phyloP scores from a whole-genome alignment of 2,329 filamentous ascomycete genomes.

The Ophiosphaerella korrae region DNA sequence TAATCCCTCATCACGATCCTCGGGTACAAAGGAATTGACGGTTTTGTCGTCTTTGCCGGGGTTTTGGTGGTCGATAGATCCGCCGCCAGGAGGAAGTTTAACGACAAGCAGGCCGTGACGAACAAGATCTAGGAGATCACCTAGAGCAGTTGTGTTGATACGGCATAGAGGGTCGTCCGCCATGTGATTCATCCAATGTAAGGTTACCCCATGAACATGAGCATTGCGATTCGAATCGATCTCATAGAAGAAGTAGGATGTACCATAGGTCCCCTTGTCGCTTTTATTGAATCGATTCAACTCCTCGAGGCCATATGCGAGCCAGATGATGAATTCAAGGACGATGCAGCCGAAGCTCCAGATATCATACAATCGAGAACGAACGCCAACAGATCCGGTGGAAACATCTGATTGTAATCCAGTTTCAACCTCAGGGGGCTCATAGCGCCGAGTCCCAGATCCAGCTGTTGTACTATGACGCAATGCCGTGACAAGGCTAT shows the following conservation, averaged over 20 bases:
- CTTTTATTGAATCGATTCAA: conserved; percentile 2
- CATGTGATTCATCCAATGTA: conserved; percentile 2
- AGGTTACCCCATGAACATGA: neutral
- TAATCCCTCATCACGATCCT: conserved; percentile 6
- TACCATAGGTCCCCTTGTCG: neutral
- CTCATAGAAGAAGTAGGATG: neutral
- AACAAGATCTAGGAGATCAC: neutral
- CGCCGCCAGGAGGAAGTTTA: neutral
- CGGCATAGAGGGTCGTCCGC: neutral
- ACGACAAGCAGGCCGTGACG: neutral
- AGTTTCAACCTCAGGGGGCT: conserved; percentile 18
- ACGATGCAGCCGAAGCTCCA: conserved; percentile 33
- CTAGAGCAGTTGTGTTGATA: neutral
- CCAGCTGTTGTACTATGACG: conserved; percentile 8
- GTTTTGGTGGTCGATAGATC: no score
- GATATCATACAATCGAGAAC: conserved; percentile 28
- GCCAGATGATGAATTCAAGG: conserved; percentile 28
- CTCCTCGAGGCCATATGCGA: conserved; percentile 17
- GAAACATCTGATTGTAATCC: neutral
- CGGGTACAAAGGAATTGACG: neutral
- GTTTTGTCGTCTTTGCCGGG: neutral
- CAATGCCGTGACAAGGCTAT: conserved; percentile 4
- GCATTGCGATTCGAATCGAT: neutral
- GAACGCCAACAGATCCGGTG: neutral
- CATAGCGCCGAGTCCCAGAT: conserved; percentile 20